phyloP scores from a whole-genome alignment of 331 rosid genomes.

The Malus hybrid region DNA sequence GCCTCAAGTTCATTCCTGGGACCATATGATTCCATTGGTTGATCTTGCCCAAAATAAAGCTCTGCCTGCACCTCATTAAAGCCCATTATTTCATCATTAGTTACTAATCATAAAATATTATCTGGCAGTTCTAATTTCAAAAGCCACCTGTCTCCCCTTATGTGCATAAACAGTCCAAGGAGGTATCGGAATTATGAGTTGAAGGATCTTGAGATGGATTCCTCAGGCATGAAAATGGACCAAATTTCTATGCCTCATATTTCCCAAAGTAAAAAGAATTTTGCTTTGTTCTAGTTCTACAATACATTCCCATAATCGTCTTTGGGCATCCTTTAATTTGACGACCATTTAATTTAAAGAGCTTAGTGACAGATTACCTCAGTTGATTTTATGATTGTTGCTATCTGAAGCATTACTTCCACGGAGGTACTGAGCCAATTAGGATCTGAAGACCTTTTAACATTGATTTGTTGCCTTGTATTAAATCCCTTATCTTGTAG shows the following conservation, averaged over 20 bases:
- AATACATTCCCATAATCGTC: background rate
- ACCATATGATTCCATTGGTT: slow-evolving; percentile 50
- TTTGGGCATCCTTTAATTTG: background rate
- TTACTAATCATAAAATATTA: slow-evolving; percentile 2
- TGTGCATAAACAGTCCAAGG: slow-evolving; percentile 4
- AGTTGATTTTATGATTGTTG: slow-evolving; percentile 58
- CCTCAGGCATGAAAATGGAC: background rate
- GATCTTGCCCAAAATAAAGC: slow-evolving; percentile 74
- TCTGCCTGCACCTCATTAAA: slow-evolving; percentile 54
- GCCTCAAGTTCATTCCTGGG: slow-evolving; percentile 77
- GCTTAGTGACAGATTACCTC: slow-evolving; percentile 49
- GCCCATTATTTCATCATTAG: slow-evolving; percentile 17
- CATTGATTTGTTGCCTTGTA: slow-evolving; percentile 42
- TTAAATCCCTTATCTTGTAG: slow-evolving; percentile 50
- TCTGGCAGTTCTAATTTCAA: background rate
- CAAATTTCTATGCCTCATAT: background rate
- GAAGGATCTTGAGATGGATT: background rate
- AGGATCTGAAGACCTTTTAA: slow-evolving; percentile 25
- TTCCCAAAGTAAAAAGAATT: background rate
- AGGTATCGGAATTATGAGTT: background rate
- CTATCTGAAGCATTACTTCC: slow-evolving; percentile 49
- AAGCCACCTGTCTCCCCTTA: slow-evolving; percentile 11
- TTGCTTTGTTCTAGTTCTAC: background rate
- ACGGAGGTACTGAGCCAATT: slow-evolving; percentile 29
- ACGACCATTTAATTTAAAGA: background rate